Base-by-base conservation (phyloP, 192 early-diverging fungal species). In the Entophlyctis luteolus region DNA sequence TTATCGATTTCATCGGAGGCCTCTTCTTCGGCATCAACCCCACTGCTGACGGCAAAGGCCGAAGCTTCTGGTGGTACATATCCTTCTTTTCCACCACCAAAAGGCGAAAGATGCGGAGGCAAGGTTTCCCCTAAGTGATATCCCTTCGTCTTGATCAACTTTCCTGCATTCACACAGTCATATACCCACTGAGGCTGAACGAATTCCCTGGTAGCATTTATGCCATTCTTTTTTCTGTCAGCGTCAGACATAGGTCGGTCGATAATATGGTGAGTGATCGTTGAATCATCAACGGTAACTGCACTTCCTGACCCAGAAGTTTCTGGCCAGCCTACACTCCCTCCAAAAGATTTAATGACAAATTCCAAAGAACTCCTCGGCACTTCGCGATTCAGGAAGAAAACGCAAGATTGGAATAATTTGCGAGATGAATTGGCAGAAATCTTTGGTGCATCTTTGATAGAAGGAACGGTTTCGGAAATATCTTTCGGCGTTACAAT, bases 151-250 rank as follows among this genome's bases (percentile, higher is more conserved):
- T 73, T 73, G 49, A 97, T 71, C 33, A 96, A 72, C 55, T 89
- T 86, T 4, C 83, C 76, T 22, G 91, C 90, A 58, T 99, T 99
- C 59, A 96, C 81, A 68, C 85, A 88, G 74, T 99, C 96, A 79
- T 90, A 93, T 18, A 94, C 82, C 96, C 96, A 99, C 76, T 99
- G 96, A n/a, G 96, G 96, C 77, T 97, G 96, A 36, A 97, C 79
- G 66, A 94, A 96, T 10, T 79, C 79, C 70, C 94, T 86, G 29
- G 60, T 70, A 8, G 20, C 55, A 53, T 58, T 27, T n/a, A n/a
- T n/a, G 2, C 59, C 59, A 12, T 14, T 20, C 42, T 8, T 56
- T 20, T 10, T 14, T 32, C 49, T 46, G 5, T 32, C 49, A 14
- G 6, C 46, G 8, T 49, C 45, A 4, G n/a, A 47, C 5, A 65